Conservation (phyloP, 768 basidiomycete genomes). For the Lactarius tabidus region DNA sequence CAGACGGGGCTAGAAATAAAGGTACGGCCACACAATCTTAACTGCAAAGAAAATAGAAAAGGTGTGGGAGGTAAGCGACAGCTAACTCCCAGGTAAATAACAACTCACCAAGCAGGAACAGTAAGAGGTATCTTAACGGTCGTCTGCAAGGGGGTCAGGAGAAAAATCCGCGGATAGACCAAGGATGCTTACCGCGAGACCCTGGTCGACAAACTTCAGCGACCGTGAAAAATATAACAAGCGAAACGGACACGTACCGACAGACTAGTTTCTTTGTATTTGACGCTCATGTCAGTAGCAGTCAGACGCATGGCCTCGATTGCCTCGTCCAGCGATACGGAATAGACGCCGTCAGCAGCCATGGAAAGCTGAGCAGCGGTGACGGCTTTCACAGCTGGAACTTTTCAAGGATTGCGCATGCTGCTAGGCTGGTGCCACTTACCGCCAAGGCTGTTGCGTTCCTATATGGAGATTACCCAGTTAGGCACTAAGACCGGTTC, state of each 20-base stretch:
- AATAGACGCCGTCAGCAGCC: slow-evolving; percentile 84
- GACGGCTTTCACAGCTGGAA: slow-evolving; percentile 80
- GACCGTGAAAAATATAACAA: background rate
- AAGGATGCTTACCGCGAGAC: slow-evolving; percentile 50
- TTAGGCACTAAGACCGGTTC: slow-evolving; percentile 6
- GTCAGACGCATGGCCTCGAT: slow-evolving; percentile 94
- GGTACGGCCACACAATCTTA: background rate
- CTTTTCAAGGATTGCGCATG: slow-evolving; percentile 3
- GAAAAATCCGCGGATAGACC: slow-evolving; percentile 18
- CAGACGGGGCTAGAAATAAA: background rate
- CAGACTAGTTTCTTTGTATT: slow-evolving; percentile 94
- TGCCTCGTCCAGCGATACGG: slow-evolving; percentile 88
- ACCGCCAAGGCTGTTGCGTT: slow-evolving; percentile 86
- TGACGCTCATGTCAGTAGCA: slow-evolving; percentile 90
- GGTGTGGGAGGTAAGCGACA: background rate
- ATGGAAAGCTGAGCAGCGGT: slow-evolving; percentile 94
- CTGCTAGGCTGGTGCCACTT: slow-evolving; percentile 16
- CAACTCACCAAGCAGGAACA: slow-evolving; percentile 67
- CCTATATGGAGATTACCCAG: slow-evolving; percentile 38
- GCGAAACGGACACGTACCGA: slow-evolving; percentile 49
- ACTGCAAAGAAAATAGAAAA: background rate
- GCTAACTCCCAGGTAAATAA: background rate
- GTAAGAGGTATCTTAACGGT: slow-evolving; percentile 81
- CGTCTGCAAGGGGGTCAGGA: slow-evolving; percentile 39
- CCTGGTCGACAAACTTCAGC: slow-evolving; percentile 34